Conservation (phyloP, 2,329 filamentous ascomycete species). For the Cordyceps militaris region DNA sequence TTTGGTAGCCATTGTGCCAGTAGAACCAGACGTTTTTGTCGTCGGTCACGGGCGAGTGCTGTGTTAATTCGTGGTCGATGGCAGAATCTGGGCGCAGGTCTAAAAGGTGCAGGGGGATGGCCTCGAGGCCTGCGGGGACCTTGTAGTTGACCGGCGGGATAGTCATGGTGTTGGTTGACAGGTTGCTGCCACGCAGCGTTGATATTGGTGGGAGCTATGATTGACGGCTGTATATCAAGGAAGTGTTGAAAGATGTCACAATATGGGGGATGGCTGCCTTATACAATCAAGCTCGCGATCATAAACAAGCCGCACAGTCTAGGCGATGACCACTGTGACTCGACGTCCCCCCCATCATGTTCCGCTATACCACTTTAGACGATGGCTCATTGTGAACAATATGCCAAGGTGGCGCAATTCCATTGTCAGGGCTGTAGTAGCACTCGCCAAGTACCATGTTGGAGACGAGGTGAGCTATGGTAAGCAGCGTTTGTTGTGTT, state of each 20-base stretch:
- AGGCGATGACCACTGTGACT: not conserved
- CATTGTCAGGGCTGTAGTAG: too few relatives aligned
- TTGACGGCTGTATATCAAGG: too few relatives aligned
- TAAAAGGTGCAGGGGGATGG: constrained; percentile 31
- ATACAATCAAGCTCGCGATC: not conserved
- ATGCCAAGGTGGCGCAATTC: too few relatives aligned
- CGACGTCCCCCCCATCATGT: not conserved
- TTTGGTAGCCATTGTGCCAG: constrained; percentile 44
- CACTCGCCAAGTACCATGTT: too few relatives aligned
- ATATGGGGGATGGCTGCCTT: too few relatives aligned
- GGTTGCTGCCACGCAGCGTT: not conserved
- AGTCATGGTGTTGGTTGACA: not conserved
- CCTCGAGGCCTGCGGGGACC: constrained; percentile 29
- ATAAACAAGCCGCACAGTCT: not conserved
- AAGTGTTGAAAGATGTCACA: too few relatives aligned
- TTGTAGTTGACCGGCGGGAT: not conserved
- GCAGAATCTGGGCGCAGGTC: constrained; percentile 40
- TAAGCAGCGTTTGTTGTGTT: too few relatives aligned
- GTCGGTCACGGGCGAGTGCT: constrained; percentile 30
- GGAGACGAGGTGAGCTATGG: too few relatives aligned
- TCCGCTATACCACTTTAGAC: not conserved
- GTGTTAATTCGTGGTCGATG: constrained; percentile 35
- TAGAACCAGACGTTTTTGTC: constrained; percentile 54
- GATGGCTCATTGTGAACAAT: constrained; percentile 5
- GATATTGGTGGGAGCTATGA: not conserved